Base-by-base conservation (phyloP, 2,329 filamentous ascomycete genomes). In the Fusarium sulawesiense region DNA sequence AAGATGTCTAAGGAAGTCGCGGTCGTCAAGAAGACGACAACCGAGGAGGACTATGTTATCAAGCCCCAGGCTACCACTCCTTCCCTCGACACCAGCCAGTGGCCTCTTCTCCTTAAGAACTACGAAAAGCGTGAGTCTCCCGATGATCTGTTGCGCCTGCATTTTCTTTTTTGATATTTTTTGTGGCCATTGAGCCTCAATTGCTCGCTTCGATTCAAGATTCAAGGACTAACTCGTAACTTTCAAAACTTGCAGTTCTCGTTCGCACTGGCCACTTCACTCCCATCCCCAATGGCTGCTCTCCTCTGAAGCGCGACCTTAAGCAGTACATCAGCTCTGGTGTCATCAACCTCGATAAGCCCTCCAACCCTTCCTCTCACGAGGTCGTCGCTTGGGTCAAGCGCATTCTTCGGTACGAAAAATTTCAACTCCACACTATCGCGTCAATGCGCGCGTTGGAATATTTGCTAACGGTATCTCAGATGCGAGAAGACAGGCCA, bases 301-400 rank as follows among this genome's bases (percentile, higher is more conserved):
- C 93, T 70, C 96, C 96, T 59, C 85, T 97, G 79, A 94, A 93
- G 83, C 93, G 96, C 82, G 95, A 98, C 81, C 88, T 99, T 79
- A 98, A 98, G 87, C 94, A 92, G 71, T 99, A 98, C 85, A 91
- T 99, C 80, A 95, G 92, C 81, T 97, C 93, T 71, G 96, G 96
- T 84, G 95, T 99, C 64, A 98, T 99, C 84, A 99, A 99, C 85
- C 91, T 98, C 75, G 81, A 83, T 72, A 83, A 83, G 86, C 96
- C 95, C 61, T 97, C 94, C 56, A 99, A 99, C 86, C 95, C 95
- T 57, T 98, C 94, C 74, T 96, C 92, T 78, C 96, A 99, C 88
- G 96, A 99, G 87, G 96, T 99, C 73, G 96, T 99, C 78, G 95
- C 96, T 73, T 99, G 96, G 96, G 92, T 98, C 76, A 99, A 99